Base-by-base conservation (phyloP, 2,329 filamentous ascomycete genomes). In the Pseudogymnoascus sp. region DNA sequence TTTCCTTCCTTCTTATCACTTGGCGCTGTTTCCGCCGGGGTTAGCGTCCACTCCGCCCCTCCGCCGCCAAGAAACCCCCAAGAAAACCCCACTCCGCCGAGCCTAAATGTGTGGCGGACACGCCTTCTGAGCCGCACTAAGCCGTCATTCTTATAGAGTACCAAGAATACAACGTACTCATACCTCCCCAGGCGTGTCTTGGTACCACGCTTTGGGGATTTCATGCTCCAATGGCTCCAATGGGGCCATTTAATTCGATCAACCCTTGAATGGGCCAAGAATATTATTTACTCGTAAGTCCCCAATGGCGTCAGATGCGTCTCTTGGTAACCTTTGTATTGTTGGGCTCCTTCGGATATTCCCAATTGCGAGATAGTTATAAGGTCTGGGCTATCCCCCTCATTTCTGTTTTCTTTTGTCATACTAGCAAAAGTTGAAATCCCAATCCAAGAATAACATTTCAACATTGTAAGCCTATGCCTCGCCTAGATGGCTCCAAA, bases 381-480 rank as follows among this genome's bases (percentile, higher is more conserved):
- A 60, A 37, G 21, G 57, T 60, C 57, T 60, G 7, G 31, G 31
- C 34, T 26, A 37, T 39, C 37, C 57, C 57, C 57, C 57, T 37
- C 57, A 60, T 60, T 40, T 39, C 12, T 23, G 37, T 60, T 60
- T 60, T 16, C 16, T 40, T 59, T 39, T 23, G 57, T 60, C 57
- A 60, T 60, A 37, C 7, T 60, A 37, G 31, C 57, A 23, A 40
- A 60, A 40, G 34, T 60, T 60, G 34, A 40, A 37, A 60, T 36
- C 8, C 12, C n/a, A 60, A 37, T 39, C 14, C 16, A 16, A 60
- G n/a, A 14, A 34, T 34, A 8, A 12, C 57, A 60, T 26, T 60
- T 60, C 57, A 60, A 60, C 37, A 60, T 37, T 60, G 16, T 60
- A 60, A 60, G 37, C 57, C 57, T 60, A 37, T 60, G 37, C 31